Evolutionary conservation across 2,329 filamentous ascomycete genomes (phyloP).

Genomic region (Claviceps sp.): DNA sequence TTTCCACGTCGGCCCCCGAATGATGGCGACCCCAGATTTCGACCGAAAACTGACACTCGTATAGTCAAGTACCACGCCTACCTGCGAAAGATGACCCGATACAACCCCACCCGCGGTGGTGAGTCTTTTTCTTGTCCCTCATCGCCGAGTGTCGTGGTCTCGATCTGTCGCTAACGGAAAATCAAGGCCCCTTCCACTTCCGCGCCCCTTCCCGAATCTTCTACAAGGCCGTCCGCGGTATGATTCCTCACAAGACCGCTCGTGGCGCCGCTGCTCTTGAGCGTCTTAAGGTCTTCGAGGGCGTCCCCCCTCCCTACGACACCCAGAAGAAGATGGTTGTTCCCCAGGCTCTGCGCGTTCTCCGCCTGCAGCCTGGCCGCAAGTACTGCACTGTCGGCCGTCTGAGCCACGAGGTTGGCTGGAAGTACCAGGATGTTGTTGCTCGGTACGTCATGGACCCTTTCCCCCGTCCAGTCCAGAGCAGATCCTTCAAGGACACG

Average conservation of each 20-base stretch:
- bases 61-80: slow-evolving; percentile 99
- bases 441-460: slow-evolving; percentile 53
- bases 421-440: slow-evolving; percentile 99
- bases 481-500: not conserved
- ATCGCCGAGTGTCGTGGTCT: slow-evolving; percentile 13
- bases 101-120: slow-evolving; percentile 98
- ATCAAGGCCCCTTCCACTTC: slow-evolving; percentile 95
- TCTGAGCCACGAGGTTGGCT: slow-evolving; percentile 97
- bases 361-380: slow-evolving; percentile 95
- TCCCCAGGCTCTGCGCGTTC: slow-evolving; percentile 90
- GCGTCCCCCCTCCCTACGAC: slow-evolving; percentile 97
- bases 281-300: slow-evolving; percentile 99
- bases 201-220: slow-evolving; percentile 98
- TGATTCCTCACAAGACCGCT: slow-evolving; percentile 99
- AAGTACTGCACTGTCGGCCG: slow-evolving; percentile 99
- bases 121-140: slow-evolving; percentile 27
- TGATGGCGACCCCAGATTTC: slow-evolving; percentile 1
- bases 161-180: slow-evolving; percentile 13
- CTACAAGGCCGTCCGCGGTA: slow-evolving; percentile 99
- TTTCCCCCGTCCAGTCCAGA: not conserved
- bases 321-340: slow-evolving; percentile 99
- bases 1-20: not conserved
- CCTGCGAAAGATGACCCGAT: slow-evolving; percentile 99
- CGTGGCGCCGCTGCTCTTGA: slow-evolving; percentile 92
- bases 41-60: slow-evolving; percentile 31